Evolutionary conservation across 352 stramenopile genomes (phyloP).

Genomic region (Pythium vanterpoolii): DNA sequence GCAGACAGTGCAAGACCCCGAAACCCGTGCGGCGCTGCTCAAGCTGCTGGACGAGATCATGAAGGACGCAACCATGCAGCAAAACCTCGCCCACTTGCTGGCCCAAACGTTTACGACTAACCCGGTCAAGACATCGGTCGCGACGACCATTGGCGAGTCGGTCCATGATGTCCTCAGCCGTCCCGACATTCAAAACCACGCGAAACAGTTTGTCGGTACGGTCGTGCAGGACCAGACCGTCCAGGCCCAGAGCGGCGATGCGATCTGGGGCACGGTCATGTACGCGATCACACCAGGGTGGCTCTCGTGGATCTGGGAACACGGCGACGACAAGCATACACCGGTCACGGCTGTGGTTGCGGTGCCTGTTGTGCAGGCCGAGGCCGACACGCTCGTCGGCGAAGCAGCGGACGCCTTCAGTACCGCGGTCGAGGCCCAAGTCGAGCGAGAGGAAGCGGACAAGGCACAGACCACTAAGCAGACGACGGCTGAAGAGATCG

Average conservation of each 20-base stretch:
- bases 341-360: slow-evolving; percentile 17
- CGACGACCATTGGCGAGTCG: slow-evolving; percentile 49
- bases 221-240: slow-evolving; percentile 84
- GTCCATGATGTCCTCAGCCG: slow-evolving; percentile 77
- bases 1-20: slow-evolving; percentile 43
- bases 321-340: slow-evolving; percentile 17
- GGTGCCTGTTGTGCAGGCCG: slow-evolving; percentile 30
- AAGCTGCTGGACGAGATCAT: slow-evolving; percentile 63
- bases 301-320: slow-evolving; percentile 77
- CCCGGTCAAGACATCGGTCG: slow-evolving; percentile 59
- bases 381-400: slow-evolving; percentile 27
- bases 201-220: slow-evolving; percentile 76
- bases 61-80: slow-evolving; percentile 46
- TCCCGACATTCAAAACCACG: slow-evolving; percentile 72
- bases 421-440: slow-evolving; percentile 1
- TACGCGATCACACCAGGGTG: slow-evolving; percentile 74
- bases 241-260: slow-evolving; percentile 70
- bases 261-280: slow-evolving; percentile 77
- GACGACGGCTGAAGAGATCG: background rate
- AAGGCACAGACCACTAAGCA: background rate
- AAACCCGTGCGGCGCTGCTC: slow-evolving; percentile 45
- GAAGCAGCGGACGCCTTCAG: slow-evolving; percentile 20
- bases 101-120: slow-evolving; percentile 68
- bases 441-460: background rate
- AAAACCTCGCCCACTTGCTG: slow-evolving; percentile 58